phyloP scores from a whole-genome alignment of 768 basidiomycete species.

The Tephrocybe sp. region DNA sequence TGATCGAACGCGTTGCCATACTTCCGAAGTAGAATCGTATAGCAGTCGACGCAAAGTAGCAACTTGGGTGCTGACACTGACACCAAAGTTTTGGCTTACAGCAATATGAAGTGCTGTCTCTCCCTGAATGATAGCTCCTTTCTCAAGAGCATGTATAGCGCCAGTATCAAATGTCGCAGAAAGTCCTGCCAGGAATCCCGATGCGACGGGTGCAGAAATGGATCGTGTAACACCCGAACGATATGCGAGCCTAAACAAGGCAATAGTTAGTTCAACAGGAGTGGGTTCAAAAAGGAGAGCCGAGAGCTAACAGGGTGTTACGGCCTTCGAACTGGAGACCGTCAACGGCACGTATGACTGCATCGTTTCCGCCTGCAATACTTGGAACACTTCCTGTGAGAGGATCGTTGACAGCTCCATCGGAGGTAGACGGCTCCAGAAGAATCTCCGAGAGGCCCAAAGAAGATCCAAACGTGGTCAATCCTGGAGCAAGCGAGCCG shows the following conservation, averaged over 20 bases:
- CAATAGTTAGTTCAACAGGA: background rate
- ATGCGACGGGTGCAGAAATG: slow-evolving; percentile 54
- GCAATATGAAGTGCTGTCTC: slow-evolving; percentile 64
- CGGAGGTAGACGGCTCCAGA: slow-evolving; percentile 61
- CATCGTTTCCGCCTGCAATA: slow-evolving; percentile 39
- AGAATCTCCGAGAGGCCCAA: slow-evolving; percentile 71
- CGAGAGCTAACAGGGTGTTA: slow-evolving; percentile 41
- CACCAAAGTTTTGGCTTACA: slow-evolving; percentile 31
- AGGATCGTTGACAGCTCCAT: slow-evolving; percentile 59
- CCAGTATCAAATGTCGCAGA: slow-evolving; percentile 60
- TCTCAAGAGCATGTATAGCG: slow-evolving; percentile 54
- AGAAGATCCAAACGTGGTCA: slow-evolving; percentile 60
- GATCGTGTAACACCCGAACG: slow-evolving; percentile 70
- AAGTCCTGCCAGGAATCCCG: slow-evolving; percentile 60
- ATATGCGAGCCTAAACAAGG: slow-evolving; percentile 58
- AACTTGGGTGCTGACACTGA: slow-evolving; percentile 64
- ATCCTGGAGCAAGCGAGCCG: slow-evolving; percentile 58
- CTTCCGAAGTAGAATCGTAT: slow-evolving; percentile 25
- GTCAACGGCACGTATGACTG: slow-evolving; percentile 60
- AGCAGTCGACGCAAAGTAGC: slow-evolving; percentile 51
- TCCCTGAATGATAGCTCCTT: slow-evolving; percentile 63
- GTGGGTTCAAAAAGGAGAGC: slow-evolving; percentile 15
- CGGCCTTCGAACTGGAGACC: slow-evolving; percentile 55
- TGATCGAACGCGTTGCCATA: slow-evolving; percentile 36
- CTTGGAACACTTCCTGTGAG: slow-evolving; percentile 35